phyloP scores from a whole-genome alignment of 2,329 filamentous ascomycete species.

The Teratosphaeria pseudoeucalypti region DNA sequence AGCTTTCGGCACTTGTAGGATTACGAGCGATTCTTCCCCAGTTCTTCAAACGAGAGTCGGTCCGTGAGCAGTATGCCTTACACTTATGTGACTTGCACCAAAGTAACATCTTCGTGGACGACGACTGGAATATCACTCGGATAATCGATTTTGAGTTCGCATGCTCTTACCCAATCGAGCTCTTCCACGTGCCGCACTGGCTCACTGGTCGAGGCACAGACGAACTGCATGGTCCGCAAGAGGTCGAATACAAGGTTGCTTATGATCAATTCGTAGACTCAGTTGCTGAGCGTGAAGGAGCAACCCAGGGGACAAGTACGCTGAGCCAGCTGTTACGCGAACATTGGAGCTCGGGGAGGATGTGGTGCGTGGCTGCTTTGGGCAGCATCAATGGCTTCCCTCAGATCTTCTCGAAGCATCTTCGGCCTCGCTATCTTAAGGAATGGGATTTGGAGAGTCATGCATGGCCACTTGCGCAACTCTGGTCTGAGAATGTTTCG shows the following conservation, averaged over 20 bases:
- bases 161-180: conserved; percentile 22
- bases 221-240: background rate
- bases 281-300: background rate
- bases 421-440: background rate
- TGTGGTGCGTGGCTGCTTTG: background rate
- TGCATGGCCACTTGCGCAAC: background rate
- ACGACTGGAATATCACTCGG: conserved; percentile 26
- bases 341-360: background rate
- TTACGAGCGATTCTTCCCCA: background rate
- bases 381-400: background rate
- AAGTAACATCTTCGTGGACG: conserved; percentile 29
- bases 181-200: conserved; percentile 22
- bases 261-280: background rate
- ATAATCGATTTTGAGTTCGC: conserved; percentile 28
- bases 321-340: background rate
- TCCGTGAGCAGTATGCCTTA: conserved; percentile 6
- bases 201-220: conserved; percentile 10
- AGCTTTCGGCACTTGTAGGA: conserved; percentile 6
- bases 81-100: conserved; percentile 29
- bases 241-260: background rate
- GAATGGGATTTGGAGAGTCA: background rate
- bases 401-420: background rate
- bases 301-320: background rate
- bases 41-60: background rate
- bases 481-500: background rate